Percentiles rank a stretch among this genome's conserved stretches.
Evolutionary conservation across 2,329 filamentous ascomycete genomes (phyloP).

Genomic region (Cladophialophora chaetospira): DNA sequence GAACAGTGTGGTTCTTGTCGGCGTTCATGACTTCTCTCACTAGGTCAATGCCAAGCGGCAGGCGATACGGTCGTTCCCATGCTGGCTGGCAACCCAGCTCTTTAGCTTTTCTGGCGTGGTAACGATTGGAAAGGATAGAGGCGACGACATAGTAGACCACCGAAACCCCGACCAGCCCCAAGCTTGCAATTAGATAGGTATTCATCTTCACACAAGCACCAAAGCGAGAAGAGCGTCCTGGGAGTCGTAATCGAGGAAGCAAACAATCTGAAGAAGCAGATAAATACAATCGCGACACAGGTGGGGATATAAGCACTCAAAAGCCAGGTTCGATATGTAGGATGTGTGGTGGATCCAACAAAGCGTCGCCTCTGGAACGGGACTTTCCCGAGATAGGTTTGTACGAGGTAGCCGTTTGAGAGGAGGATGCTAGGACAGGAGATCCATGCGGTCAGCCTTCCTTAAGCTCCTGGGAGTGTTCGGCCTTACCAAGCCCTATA

Average conservation of each 20-base stretch:
- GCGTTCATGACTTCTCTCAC: conserved; percentile 23
- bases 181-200: conserved; percentile 6
- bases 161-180: conserved; percentile 15
- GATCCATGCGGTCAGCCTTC: too few relatives aligned
- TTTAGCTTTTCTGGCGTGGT: conserved; percentile 26
- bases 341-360: too few relatives aligned
- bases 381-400: too few relatives aligned
- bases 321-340: too few relatives aligned
- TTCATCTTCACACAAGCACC: conserved; percentile 8
- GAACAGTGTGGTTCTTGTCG: conserved; percentile 25
- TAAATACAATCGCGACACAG: too few relatives aligned
- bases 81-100: conserved; percentile 27
- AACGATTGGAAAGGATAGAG: conserved; percentile 17
- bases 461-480: too few relatives aligned
- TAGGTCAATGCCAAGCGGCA: conserved; percentile 27
- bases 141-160: conserved; percentile 19
- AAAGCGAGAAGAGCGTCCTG: not conserved
- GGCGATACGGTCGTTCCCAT: conserved; percentile 21
- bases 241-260: not conserved
- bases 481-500: too few relatives aligned
- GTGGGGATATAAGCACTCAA: too few relatives aligned
- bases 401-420: too few relatives aligned
- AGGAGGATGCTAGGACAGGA: too few relatives aligned
- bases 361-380: too few relatives aligned
- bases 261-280: too few relatives aligned